These are phyloP conservation scores for Scutellospora calospora DNA, from an alignment of 371 early-diverging fungal genomes.

Conservation along the genomic window DNA sequence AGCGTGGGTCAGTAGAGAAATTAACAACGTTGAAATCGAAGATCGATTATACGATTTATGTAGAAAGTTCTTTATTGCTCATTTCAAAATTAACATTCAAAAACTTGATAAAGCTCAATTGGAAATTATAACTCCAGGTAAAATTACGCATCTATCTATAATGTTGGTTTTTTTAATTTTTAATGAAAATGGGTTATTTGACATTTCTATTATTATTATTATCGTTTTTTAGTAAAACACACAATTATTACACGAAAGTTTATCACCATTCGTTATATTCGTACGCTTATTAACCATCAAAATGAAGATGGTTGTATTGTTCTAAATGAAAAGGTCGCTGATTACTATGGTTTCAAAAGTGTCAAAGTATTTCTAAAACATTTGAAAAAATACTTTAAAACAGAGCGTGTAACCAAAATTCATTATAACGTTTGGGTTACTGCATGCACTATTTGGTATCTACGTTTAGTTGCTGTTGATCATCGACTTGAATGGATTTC, in stretches of 20 bases:
- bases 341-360: constrained; percentile 15
- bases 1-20: constrained; percentile 16
- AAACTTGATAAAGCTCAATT: background rate
- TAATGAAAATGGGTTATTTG: background rate
- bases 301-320: background rate
- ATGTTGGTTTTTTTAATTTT: background rate
- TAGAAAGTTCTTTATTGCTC: background rate
- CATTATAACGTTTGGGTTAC: constrained; percentile 23
- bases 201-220: background rate
- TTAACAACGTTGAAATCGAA: constrained; percentile 26
- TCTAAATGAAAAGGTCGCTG: background rate
- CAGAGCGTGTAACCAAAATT: constrained; percentile 4
- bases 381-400: constrained; percentile 22
- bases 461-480: constrained; percentile 19
- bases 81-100: constrained; percentile 33
- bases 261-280: too few relatives aligned
- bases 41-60: constrained; percentile 29
- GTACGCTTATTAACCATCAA: too few relatives aligned
- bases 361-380: background rate
- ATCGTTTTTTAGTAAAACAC: background rate
- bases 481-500: background rate
- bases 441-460: constrained; percentile 23
- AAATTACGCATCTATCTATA: background rate
- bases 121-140: background rate
- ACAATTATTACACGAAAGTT: constrained; percentile 23